phyloP scores from a whole-genome alignment of 805 yeast genomes.

The Wickerhamomyces alni region DNA sequence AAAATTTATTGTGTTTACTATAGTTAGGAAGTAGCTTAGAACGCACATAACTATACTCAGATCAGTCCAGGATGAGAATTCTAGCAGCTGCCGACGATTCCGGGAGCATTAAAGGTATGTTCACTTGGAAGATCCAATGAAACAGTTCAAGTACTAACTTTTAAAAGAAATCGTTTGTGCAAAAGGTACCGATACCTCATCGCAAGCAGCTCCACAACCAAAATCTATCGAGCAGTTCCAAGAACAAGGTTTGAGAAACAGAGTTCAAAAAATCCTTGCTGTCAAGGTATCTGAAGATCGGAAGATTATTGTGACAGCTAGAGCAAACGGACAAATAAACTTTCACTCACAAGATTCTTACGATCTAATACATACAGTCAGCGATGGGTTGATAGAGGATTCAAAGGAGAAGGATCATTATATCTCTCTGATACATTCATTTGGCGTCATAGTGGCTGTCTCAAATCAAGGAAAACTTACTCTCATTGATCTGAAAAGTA shows the following conservation, averaged over 20 bases:
- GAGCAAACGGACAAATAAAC: conserved; percentile 38
- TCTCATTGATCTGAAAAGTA: conserved; percentile 19
- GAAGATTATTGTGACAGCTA: conserved; percentile 34
- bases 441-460: conserved; percentile 25
- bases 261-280: conserved; percentile 33
- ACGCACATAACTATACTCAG: no score
- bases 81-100: conserved; percentile 61
- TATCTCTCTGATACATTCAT: conserved; percentile 28
- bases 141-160: background rate
- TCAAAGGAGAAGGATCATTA: conserved; percentile 29
- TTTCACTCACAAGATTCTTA: conserved; percentile 30
- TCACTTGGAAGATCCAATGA: no score
- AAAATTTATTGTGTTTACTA: no score
- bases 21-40: no score
- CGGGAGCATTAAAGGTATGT: conserved; percentile 46
- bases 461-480: conserved; percentile 31
- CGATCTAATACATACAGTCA: conserved; percentile 14
- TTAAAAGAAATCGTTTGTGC: conserved; percentile 47
- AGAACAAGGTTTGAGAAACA: conserved; percentile 32
- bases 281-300: conserved; percentile 26
- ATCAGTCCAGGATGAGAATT: conserved; percentile 42
- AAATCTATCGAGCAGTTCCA: conserved; percentile 40
- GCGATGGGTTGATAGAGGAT: conserved; percentile 8
- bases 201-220: conserved; percentile 61
- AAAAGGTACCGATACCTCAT: conserved; percentile 76